phyloP scores from a whole-genome alignment of 2,329 filamentous ascomycete genomes.

The Paramyrothecium sp. region DNA sequence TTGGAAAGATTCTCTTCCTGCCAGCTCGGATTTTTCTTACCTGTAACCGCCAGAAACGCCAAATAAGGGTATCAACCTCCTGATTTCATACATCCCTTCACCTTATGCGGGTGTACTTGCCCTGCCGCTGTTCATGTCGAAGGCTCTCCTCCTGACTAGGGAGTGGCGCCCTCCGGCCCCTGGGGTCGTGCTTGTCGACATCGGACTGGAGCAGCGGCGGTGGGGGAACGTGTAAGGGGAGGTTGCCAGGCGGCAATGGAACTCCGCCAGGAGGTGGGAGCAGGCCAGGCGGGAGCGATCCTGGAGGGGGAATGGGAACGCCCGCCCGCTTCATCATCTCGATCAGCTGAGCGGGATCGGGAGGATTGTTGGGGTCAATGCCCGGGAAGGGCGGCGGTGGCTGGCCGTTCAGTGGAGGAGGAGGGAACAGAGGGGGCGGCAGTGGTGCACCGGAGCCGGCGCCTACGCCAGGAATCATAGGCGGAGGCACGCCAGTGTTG shows the following conservation, averaged over 20 bases:
- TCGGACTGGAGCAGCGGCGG: constrained; percentile 35
- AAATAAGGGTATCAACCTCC: neutral
- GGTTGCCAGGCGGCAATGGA: constrained; percentile 29
- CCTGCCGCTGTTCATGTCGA: constrained; percentile 69
- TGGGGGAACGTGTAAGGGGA: constrained; percentile 32
- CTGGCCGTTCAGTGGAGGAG: constrained; percentile 46
- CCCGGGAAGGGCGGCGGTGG: constrained; percentile 52
- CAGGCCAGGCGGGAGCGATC: constrained; percentile 41
- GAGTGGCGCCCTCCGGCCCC: constrained; percentile 61
- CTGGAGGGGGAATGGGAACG: constrained; percentile 57
- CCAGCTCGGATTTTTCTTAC: neutral
- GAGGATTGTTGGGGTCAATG: constrained; percentile 58
- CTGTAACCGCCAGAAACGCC: neutral
- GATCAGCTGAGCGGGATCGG: constrained; percentile 59
- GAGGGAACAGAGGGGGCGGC: constrained; percentile 53
- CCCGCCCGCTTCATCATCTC: constrained; percentile 67
- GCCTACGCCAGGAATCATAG: constrained; percentile 51
- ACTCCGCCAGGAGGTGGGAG: constrained; percentile 38
- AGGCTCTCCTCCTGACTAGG: constrained; percentile 84
- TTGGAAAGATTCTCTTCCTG: neutral
- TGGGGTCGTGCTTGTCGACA: constrained; percentile 25
- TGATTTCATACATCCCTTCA: constrained; percentile 23
- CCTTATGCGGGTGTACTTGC: constrained; percentile 56
- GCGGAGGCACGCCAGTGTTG: constrained; percentile 40
- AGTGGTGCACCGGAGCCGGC: constrained; percentile 35